A percentile compares a stretch with the other conserved stretches of the same genome.
Conservation (phyloP, 2,329 filamentous ascomycete species). For the Lasiodiplodia gonubiensis region DNA sequence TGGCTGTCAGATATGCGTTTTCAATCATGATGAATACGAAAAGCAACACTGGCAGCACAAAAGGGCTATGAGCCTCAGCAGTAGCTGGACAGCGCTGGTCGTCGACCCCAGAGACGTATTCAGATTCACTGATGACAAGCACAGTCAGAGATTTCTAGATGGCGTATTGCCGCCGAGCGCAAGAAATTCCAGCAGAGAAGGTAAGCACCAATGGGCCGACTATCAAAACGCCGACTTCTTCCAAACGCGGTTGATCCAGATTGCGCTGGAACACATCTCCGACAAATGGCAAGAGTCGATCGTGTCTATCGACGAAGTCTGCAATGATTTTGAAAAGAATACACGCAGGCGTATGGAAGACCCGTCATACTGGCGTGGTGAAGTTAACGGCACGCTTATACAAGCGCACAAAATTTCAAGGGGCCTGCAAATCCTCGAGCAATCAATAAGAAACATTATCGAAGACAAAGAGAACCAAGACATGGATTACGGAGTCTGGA, state of each 20-base stretch:
- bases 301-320: not conserved
- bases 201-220: not conserved
- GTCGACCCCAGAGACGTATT: not conserved
- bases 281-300: slow-evolving; percentile 1
- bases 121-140: not conserved
- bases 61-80: not conserved
- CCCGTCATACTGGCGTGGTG: not conserved
- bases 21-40: not conserved
- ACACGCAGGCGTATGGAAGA: not conserved
- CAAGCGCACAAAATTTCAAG: not conserved
- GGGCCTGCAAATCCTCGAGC: not conserved
- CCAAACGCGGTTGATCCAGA: not conserved
- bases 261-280: not conserved
- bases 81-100: not conserved
- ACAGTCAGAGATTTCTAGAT: not conserved
- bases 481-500: not conserved
- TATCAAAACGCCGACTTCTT: slow-evolving; percentile 3
- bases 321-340: not conserved
- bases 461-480: not conserved
- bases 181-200: too few species aligned
- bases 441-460: not conserved
- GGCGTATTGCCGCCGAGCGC: not conserved
- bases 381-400: not conserved
- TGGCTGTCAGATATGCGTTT: not conserved
- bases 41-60: not conserved